phyloP scores from a whole-genome alignment of 768 basidiomycete species.

The Lactifluus subvellereus region DNA sequence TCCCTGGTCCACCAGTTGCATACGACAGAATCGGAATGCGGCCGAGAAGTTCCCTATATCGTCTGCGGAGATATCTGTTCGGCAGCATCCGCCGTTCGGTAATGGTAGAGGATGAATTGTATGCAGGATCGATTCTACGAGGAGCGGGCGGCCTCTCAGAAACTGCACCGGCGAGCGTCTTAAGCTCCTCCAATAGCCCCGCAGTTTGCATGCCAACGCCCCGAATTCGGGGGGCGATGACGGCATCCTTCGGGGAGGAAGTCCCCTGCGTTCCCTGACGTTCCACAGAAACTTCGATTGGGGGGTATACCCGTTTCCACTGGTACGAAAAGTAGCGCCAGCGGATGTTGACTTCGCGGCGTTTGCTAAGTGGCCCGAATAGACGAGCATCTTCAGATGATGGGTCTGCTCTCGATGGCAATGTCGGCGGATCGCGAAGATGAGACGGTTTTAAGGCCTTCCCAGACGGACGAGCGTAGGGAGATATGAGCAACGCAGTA shows the following conservation, averaged over 20 bases:
- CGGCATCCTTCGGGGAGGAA: slow-evolving; percentile 13
- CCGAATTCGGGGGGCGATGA: slow-evolving; percentile 31
- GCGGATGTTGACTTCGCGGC: slow-evolving; percentile 67
- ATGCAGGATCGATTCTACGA: slow-evolving; percentile 8
- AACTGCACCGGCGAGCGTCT: slow-evolving; percentile 38
- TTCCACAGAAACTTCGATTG: slow-evolving; percentile 46
- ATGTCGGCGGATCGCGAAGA: slow-evolving; percentile 45
- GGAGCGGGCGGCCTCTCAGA: slow-evolving; percentile 21
- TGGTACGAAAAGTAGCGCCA: slow-evolving; percentile 58
- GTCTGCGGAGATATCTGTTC: slow-evolving; percentile 36
- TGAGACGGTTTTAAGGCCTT: slow-evolving; percentile 40
- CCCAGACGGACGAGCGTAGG: slow-evolving; percentile 37
- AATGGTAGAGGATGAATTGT: not conserved
- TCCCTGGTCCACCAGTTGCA: not conserved
- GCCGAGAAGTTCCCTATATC: slow-evolving; percentile 56
- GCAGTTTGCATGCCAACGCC: slow-evolving; percentile 39
- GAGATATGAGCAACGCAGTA: slow-evolving; percentile 52
- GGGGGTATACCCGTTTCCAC: slow-evolving; percentile 51
- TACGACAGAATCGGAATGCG: slow-evolving; percentile 48
- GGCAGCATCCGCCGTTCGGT: not conserved
- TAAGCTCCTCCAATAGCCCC: slow-evolving; percentile 41
- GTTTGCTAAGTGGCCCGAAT: slow-evolving; percentile 63
- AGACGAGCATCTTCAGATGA: slow-evolving; percentile 51
- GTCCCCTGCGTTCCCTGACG: slow-evolving; percentile 15
- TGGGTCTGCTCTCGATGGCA: slow-evolving; percentile 54